A percentile compares a stretch with the other conserved stretches of the same genome.
phyloP scores from a whole-genome alignment of 257 asterid genomes.

The Cynanchum wilfordii region DNA sequence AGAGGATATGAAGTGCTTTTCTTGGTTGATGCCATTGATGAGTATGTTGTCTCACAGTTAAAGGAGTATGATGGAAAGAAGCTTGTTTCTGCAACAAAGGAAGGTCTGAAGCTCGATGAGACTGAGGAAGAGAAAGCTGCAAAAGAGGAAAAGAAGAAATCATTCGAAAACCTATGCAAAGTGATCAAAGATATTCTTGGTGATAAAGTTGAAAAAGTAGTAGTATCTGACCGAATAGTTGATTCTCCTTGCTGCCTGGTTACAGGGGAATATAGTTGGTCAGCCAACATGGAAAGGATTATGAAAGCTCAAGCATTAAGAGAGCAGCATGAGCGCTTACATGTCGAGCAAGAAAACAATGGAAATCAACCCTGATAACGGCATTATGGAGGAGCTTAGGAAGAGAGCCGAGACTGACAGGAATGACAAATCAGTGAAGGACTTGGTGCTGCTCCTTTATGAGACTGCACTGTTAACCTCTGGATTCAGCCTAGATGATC shows the following conservation, averaged over 20 bases:
- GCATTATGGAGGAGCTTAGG: slow-evolving; percentile 42
- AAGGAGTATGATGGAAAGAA: slow-evolving; percentile 41
- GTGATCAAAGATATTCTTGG: slow-evolving; percentile 36
- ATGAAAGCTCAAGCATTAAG: slow-evolving; percentile 43
- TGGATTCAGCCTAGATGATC: slow-evolving; percentile 45
- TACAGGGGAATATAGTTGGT: slow-evolving; percentile 40
- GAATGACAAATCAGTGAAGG: slow-evolving; percentile 39
- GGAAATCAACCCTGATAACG: slow-evolving; percentile 44
- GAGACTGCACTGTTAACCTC: slow-evolving; percentile 42
- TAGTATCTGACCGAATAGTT: slow-evolving; percentile 31
- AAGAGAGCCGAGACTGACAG: slow-evolving; percentile 42
- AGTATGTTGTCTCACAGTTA: slow-evolving; percentile 35
- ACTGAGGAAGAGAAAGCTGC: slow-evolving; percentile 30
- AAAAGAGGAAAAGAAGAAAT: slow-evolving; percentile 36
- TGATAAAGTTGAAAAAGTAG: slow-evolving; percentile 36
- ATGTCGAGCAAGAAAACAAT: slow-evolving; percentile 43
- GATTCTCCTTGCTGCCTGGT: slow-evolving; percentile 41
- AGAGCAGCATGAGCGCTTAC: slow-evolving; percentile 35
- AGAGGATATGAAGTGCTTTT: slow-evolving; percentile 38
- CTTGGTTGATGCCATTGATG: slow-evolving; percentile 45
- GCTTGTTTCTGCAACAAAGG: slow-evolving; percentile 37
- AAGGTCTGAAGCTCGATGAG: slow-evolving; percentile 35
- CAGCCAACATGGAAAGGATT: slow-evolving; percentile 38
- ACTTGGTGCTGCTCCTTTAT: slow-evolving; percentile 33
- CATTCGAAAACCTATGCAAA: slow-evolving; percentile 35